Base-by-base conservation (phyloP, 331 rosid genomes). In the Quercus tomentella region DNA sequence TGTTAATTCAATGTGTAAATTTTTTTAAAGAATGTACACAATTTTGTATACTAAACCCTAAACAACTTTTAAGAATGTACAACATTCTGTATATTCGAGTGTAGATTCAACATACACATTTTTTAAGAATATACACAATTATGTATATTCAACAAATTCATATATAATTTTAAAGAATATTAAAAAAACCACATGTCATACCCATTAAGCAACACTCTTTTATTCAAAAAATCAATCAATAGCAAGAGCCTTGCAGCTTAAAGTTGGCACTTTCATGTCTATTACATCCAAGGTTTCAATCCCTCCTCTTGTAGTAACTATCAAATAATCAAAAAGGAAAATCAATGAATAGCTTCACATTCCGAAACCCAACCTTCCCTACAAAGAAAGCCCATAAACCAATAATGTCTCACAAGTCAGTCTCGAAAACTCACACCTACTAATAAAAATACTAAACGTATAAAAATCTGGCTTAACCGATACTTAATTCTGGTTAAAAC, bases 361-460 rank as follows among this genome's bases (percentile, higher is more conserved):
- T 78, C 82, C 16, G 11, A 78, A 86, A 70, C 80, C 80, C 16
- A 63, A 16, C 83, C 92, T 70, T 83, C 92, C 58, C 86, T 87
- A 58, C 93, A 80, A 68, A 94, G 97, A n/a, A n/a, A n/a, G n/a
- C 70, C 97, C 97, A 33, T 84, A 79, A 54, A 92, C 86, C 86
- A 92, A 81, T 25, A 26, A 25, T 26, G 18, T 25, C 28, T 25
- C n/a, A 57, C 63, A 70, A 91, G 25, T 23, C 25, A 23, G 25
- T 23, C 25, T 23, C 25, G 1, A 23, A 23, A 23, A 23, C 25
- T 23, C 25, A 23, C 25, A 23, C 25, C 95, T 78, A 31, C 88
- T 92, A 33, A 94, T 85, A 97, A 92, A 91, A 80, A 92, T 94
- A 55, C 92, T 86, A 20, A 91, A 92, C 2, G 95, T 88, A 76